Evolutionary conservation across 495 filamentous ascomycete species (phyloP), one percentile per base, ranked within the genome.

Genomic region (Lasiosphaeria hispida): DNA sequence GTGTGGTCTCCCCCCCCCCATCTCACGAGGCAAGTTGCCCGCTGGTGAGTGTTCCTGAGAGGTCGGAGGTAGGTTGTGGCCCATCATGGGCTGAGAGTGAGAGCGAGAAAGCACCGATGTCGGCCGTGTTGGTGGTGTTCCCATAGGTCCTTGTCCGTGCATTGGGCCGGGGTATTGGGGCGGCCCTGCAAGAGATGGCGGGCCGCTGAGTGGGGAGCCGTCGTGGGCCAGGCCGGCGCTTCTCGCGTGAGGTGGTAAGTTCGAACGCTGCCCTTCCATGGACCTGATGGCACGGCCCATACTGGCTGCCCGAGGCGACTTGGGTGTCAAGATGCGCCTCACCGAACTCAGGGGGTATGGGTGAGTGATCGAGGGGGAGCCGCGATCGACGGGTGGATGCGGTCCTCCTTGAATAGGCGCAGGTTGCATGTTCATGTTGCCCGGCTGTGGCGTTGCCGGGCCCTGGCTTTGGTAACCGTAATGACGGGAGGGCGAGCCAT

Each of bases 311-410:
- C 77, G 72, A 33, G 87, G 87, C 13, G 87, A 89, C 55, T 78
- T 77, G 17, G 88, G 87, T 36, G 83, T 86, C 63, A 89, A 75
- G n/a, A 85, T 78, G 53, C 78, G 77, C 48, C 84, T 78, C 17
- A 70, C 52, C 48, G 64, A 67, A 39, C 67, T 60, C 34, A 76
- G 59, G 1, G 72, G 69, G 51, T 73, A 67, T 63, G 73, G 60
- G 57, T 74, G 44, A 71, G 70, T 52, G 67, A 80, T 53, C 9
- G 61, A 62, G 5, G 75, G 75, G 10, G 75, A 77, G n/a, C 63
- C 69, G 36, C 68, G 70, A 0, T 70, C 74, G 23, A 59, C 56
- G 33, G 68, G 57, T 3, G 67, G 58, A 65, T 62, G 70, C 6
- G 63, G 67, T 7, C 58, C 63, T 48, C 62, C 61, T 43, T 69